phyloP scores from a whole-genome alignment of 768 basidiomycete species.

The Suillus clintonianus region DNA sequence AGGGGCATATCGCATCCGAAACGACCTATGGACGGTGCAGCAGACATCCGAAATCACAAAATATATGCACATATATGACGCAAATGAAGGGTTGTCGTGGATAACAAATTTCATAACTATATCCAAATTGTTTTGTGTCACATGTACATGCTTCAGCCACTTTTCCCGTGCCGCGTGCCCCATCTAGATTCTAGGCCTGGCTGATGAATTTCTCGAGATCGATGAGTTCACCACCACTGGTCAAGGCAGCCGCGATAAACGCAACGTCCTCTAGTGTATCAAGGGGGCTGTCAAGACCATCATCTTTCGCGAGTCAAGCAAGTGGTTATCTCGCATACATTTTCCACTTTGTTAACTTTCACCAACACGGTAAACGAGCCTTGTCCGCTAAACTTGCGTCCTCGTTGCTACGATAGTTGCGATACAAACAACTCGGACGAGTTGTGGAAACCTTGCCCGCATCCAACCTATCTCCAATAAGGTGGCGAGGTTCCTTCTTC shows the following conservation, averaged over 20 bases:
- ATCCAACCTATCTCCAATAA: too few species aligned
- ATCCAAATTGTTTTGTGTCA: not conserved
- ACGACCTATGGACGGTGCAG: not conserved
- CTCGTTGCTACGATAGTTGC: too few species aligned
- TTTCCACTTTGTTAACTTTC: too few species aligned
- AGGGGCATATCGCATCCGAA: not conserved
- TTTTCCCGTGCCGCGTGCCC: not conserved
- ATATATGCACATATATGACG: not conserved
- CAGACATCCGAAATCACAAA: not conserved
- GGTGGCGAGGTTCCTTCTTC: too few species aligned
- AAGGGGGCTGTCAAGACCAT: slow-evolving; percentile 59
- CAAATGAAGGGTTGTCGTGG: not conserved
- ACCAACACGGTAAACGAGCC: too few species aligned
- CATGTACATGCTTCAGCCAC: not conserved
- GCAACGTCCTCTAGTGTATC: slow-evolving; percentile 74
- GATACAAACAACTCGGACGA: too few species aligned
- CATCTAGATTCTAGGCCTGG: not conserved
- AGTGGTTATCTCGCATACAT: too few species aligned
- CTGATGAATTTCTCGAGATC: slow-evolving; percentile 47
- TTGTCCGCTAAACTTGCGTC: too few species aligned
- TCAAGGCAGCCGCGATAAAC: slow-evolving; percentile 76
- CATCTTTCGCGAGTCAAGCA: slow-evolving; percentile 32
- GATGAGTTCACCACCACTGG: slow-evolving; percentile 60
- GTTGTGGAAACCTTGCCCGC: too few species aligned
- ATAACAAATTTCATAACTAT: not conserved